These are phyloP conservation scores for Lodderomyces margitis DNA, from an alignment of 1,139 yeast genomes.

Conservation along the genomic window DNA sequence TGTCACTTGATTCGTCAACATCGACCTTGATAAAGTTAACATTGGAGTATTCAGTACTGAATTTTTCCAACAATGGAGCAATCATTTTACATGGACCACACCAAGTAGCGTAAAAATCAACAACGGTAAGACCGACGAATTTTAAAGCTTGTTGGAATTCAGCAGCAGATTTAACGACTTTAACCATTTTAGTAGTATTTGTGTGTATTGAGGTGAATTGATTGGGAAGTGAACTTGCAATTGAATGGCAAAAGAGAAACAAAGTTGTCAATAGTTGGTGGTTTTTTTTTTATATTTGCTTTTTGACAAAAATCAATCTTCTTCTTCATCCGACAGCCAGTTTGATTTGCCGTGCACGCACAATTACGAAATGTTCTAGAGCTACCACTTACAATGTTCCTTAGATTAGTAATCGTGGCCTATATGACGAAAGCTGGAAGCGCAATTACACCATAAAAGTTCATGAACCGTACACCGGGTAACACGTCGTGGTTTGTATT, in stretches of 20 bases:
- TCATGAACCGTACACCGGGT: too few relatives aligned
- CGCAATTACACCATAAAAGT: too few relatives aligned
- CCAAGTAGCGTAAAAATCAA: conserved; percentile 89
- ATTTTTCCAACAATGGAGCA: conserved; percentile 73
- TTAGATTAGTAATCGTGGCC: not conserved
- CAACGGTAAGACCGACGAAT: conserved; percentile 62
- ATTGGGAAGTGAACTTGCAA: not conserved
- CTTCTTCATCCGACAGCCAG: too few relatives aligned
- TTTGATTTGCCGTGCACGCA: conserved; percentile 4
- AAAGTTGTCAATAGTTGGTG: not conserved
- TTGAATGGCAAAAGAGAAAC: conserved; percentile 1
- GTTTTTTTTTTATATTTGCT: not conserved
- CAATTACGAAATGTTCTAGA: conserved; percentile 1
- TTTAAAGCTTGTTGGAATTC: conserved; percentile 64
- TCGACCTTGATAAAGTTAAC: conserved; percentile 82
- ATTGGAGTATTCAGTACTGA: conserved; percentile 41
- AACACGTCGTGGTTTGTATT: too few relatives aligned
- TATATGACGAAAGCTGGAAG: too few relatives aligned
- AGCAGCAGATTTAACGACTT: conserved; percentile 41
- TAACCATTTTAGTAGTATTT: conserved; percentile 29
- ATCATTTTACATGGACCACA: conserved; percentile 92
- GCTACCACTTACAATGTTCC: conserved; percentile 1
- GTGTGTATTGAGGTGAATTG: not conserved
- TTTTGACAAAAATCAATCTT: not conserved
- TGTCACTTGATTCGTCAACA: conserved; percentile 72